Percentiles rank a stretch among this genome's conserved stretches.
These are phyloP conservation scores for Pseudoscleropodium purum DNA, from an alignment of 225 moss, liverwort and hornwort species.

Conservation along the genomic window DNA sequence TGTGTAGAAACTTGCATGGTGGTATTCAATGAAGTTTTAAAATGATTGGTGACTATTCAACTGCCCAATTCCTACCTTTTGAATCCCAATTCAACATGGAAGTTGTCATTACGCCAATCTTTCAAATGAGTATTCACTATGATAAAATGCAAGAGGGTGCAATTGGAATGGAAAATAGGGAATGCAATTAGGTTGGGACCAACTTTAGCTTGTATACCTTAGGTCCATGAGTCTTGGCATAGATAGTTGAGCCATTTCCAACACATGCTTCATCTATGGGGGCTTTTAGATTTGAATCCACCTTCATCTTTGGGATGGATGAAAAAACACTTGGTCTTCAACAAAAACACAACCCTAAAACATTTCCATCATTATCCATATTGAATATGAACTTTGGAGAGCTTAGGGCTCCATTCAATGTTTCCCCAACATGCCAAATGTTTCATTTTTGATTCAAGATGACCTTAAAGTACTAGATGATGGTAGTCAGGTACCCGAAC, in stretches of 20 bases:
- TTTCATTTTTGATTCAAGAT: no score
- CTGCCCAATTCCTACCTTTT: not conserved
- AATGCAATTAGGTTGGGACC: not conserved
- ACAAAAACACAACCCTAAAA: not conserved
- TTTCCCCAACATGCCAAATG: no score
- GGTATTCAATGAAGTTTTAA: not conserved
- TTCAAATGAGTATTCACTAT: not conserved
- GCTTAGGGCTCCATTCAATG: not conserved
- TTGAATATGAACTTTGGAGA: not conserved
- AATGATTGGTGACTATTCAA: no score
- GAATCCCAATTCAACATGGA: not conserved
- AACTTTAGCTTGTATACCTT: not conserved
- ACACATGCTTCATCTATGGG: accelerated
- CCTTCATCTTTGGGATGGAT: not conserved
- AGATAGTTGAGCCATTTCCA: not conserved
- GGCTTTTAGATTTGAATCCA: accelerated
- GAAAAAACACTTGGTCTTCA: not conserved
- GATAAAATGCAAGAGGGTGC: not conserved
- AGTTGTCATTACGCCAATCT: not conserved
- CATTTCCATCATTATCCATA: not conserved
- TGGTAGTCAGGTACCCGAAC: no score
- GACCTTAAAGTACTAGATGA: no score
- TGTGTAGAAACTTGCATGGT: not conserved
- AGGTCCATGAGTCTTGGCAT: no score
- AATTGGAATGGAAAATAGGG: accelerated